Evolutionary conservation across 305 asterid species (phyloP).

Genomic region (Petunia hybrid): DNA sequence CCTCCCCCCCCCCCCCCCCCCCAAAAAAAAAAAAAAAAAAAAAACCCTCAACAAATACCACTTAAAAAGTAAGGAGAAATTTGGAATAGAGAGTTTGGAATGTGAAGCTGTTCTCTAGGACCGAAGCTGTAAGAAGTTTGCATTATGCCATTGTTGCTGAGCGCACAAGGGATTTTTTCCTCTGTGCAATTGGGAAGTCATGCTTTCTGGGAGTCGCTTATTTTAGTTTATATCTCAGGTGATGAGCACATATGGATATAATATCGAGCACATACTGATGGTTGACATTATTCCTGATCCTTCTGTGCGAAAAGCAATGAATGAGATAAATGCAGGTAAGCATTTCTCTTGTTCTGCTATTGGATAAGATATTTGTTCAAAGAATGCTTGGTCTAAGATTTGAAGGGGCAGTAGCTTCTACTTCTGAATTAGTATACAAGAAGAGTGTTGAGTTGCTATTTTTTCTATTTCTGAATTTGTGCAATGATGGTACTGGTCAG

Average conservation of each 20-base stretch:
- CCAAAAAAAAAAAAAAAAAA: background rate
- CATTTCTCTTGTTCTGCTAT: background rate
- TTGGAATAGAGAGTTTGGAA: background rate
- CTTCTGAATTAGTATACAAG: background rate
- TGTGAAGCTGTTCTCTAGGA: background rate
- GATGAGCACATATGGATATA: conserved; percentile 96
- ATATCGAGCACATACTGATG: conserved; percentile 93
- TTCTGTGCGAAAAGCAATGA: conserved; percentile 91
- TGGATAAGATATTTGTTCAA: background rate
- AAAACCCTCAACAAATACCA: background rate
- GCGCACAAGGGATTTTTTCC: background rate
- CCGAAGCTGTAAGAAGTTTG: background rate
- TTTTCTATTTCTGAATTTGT: conserved; percentile 2
- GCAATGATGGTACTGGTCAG: background rate
- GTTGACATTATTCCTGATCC: conserved; percentile 96
- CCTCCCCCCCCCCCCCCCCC: background rate
- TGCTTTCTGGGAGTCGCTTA: background rate
- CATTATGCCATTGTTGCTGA: background rate
- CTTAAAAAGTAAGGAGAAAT: background rate
- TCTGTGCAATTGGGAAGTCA: background rate
- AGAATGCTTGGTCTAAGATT: conserved; percentile 1
- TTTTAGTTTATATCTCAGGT: conserved; percentile 55
- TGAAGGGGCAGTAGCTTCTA: background rate
- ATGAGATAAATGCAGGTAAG: conserved; percentile 97
- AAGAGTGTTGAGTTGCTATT: background rate